Conservation (phyloP, 306 rosid genomes). For the Cucurbita maxima region DNA sequence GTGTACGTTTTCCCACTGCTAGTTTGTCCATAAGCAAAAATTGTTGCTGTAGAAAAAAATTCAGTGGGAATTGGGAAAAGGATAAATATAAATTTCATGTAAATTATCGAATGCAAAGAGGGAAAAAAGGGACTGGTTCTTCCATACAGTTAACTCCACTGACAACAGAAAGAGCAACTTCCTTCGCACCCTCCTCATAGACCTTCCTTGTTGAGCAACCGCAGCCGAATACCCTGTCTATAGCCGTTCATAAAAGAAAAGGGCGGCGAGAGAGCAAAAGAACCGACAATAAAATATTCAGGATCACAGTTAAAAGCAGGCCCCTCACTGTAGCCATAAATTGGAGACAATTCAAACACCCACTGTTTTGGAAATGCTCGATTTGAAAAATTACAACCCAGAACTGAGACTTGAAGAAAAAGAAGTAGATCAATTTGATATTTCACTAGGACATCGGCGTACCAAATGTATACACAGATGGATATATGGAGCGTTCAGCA, state of each 20-base stretch:
- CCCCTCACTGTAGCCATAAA: not conserved
- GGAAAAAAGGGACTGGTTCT: conserved; percentile 2
- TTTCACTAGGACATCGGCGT: conserved; percentile 15
- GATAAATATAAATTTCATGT: conserved; percentile 2
- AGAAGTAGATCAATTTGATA: not conserved
- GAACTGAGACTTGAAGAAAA: not conserved
- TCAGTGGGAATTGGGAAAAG: conserved; percentile 3
- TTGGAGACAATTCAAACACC: not conserved
- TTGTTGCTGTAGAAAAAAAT: conserved; percentile 50
- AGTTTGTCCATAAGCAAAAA: conserved; percentile 98
- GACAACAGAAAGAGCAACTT: conserved; percentile 82
- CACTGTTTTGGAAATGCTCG: not conserved
- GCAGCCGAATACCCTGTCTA: conserved; percentile 72
- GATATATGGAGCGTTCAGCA: conserved; percentile 91
- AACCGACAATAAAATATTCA: not conserved
- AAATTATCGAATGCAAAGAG: conserved; percentile 4
- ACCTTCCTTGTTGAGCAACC: conserved; percentile 78
- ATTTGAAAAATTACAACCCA: not conserved
- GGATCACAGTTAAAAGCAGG: not conserved
- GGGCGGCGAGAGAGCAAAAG: conserved; percentile 14
- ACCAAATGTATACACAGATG: conserved; percentile 92
- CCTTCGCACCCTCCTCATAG: conserved; percentile 82
- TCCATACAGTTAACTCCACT: conserved; percentile 85
- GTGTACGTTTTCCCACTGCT: conserved; percentile 97
- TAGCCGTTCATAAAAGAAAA: conserved; percentile 11